Conservation (phyloP, 371 early-diverging fungal species). For the Funneliformis caledonium region DNA sequence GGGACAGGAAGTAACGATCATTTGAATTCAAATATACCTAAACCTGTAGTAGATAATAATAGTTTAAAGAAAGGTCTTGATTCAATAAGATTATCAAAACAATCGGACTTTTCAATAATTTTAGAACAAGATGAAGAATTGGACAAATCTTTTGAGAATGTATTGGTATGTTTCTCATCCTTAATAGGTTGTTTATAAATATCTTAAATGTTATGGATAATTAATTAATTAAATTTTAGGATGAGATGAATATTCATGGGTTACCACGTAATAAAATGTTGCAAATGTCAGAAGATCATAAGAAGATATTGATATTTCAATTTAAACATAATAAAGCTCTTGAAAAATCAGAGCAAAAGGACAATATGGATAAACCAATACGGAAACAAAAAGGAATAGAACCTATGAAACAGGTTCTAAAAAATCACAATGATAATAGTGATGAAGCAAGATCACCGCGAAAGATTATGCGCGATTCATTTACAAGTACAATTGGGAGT, state of each 20-base stretch:
- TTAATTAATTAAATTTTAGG: slow-evolving; percentile 20
- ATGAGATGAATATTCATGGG: slow-evolving; percentile 15
- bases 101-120: neutral
- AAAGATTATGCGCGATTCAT: neutral
- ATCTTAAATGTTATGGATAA: slow-evolving; percentile 50
- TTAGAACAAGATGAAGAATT: slow-evolving; percentile 48
- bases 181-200: neutral
- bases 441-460: neutral
- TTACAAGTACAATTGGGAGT: neutral
- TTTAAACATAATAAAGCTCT: slow-evolving; percentile 17
- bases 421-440: neutral
- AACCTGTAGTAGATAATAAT: slow-evolving; percentile 41
- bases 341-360: neutral
- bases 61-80: slow-evolving; percentile 43
- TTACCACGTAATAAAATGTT: neutral
- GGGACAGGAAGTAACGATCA: slow-evolving; percentile 41
- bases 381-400: neutral
- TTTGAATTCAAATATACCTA: slow-evolving; percentile 22
- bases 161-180: slow-evolving; percentile 43
- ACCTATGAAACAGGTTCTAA: neutral
- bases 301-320: slow-evolving; percentile 8
- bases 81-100: slow-evolving; percentile 40
- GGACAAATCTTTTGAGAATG: slow-evolving; percentile 41
- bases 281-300: slow-evolving; percentile 10
- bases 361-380: neutral